A percentile compares a stretch with the other conserved stretches of the same genome.
These are phyloP conservation scores for Adansonia rubrostipa DNA, from an alignment of 441 rosid genomes.

Conservation along the genomic window DNA sequence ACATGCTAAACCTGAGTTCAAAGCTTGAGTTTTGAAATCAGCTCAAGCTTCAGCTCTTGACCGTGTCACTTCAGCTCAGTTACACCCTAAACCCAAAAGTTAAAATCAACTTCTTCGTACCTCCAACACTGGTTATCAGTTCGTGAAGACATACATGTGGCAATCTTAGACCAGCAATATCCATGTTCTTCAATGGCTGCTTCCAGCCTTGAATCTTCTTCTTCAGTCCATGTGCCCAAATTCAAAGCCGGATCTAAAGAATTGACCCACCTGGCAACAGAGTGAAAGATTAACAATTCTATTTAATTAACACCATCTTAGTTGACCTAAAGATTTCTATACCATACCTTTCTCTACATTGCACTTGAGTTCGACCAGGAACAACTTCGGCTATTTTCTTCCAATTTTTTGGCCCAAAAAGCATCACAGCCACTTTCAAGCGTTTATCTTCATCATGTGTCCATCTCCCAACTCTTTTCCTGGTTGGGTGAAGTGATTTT, in stretches of 20 bases:
- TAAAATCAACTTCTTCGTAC: slow-evolving; percentile 38
- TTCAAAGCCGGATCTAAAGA: slow-evolving; percentile 76
- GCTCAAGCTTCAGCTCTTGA: background rate
- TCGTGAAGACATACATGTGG: slow-evolving; percentile 62
- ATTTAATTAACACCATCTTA: slow-evolving; percentile 15
- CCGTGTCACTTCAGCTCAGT: background rate
- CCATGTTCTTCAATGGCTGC: slow-evolving; percentile 67
- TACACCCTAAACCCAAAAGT: slow-evolving; percentile 6
- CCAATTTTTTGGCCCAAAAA: slow-evolving; percentile 88
- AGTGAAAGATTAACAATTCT: slow-evolving; percentile 26
- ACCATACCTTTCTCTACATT: slow-evolving; percentile 82
- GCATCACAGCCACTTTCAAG: slow-evolving; percentile 75
- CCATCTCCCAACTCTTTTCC: slow-evolving; percentile 66
- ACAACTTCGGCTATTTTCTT: slow-evolving; percentile 72
- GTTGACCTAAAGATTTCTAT: slow-evolving; percentile 15
- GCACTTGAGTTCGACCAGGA: slow-evolving; percentile 73
- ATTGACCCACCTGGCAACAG: slow-evolving; percentile 74
- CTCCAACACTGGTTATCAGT: slow-evolving; percentile 87
- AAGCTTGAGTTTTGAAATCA: slow-evolving; percentile 12
- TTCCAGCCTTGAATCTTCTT: slow-evolving; percentile 74
- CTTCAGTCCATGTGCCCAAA: slow-evolving; percentile 66
- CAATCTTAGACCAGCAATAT: slow-evolving; percentile 78
- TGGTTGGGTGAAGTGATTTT: slow-evolving; percentile 67
- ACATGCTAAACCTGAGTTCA: background rate
- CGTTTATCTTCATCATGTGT: slow-evolving; percentile 69